A percentile compares a stretch with the other conserved stretches of the same genome.
Conservation (phyloP, 164 flowering plant species). For the Malania oleifera region DNA sequence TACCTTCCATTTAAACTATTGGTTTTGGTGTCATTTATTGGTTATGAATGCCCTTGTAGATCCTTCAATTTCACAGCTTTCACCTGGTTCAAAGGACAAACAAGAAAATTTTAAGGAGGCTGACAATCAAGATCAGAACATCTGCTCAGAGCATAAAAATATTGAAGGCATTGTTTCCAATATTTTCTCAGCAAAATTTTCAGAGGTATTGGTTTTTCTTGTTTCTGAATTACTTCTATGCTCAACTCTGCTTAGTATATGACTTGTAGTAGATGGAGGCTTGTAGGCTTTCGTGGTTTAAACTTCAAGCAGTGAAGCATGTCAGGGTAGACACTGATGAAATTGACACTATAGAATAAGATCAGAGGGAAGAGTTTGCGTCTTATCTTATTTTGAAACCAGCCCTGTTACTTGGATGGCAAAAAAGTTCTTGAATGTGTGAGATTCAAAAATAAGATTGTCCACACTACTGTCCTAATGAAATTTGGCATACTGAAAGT, state of each 20-base stretch:
- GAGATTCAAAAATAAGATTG: too few relatives aligned
- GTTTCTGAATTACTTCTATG: not conserved
- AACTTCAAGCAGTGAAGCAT: too few relatives aligned
- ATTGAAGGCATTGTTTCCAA: slow-evolving; percentile 42
- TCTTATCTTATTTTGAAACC: too few relatives aligned
- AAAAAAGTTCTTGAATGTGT: too few relatives aligned
- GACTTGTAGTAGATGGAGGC: not conserved
- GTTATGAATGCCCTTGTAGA: slow-evolving; percentile 34
- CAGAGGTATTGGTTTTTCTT: slow-evolving; percentile 36
- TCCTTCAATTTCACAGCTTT: slow-evolving; percentile 45
- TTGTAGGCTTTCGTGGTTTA: too few relatives aligned
- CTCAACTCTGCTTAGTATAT: not conserved
- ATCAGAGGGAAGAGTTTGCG: too few relatives aligned
- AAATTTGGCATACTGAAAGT: too few relatives aligned
- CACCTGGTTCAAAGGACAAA: slow-evolving; percentile 16
- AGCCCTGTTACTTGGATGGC: too few relatives aligned
- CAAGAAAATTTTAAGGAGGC: slow-evolving; percentile 18
- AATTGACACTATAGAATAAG: too few relatives aligned
- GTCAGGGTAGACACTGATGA: too few relatives aligned
- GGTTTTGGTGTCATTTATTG: not conserved
- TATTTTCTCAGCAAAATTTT: slow-evolving; percentile 43
- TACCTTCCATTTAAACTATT: not conserved
- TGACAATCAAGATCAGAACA: slow-evolving; percentile 7
- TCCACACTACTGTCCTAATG: too few relatives aligned
- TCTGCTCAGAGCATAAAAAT: slow-evolving; percentile 27